These are phyloP conservation scores for Chenopodium album DNA, from an alignment of 148 eudicot species.

Conservation along the genomic window DNA sequence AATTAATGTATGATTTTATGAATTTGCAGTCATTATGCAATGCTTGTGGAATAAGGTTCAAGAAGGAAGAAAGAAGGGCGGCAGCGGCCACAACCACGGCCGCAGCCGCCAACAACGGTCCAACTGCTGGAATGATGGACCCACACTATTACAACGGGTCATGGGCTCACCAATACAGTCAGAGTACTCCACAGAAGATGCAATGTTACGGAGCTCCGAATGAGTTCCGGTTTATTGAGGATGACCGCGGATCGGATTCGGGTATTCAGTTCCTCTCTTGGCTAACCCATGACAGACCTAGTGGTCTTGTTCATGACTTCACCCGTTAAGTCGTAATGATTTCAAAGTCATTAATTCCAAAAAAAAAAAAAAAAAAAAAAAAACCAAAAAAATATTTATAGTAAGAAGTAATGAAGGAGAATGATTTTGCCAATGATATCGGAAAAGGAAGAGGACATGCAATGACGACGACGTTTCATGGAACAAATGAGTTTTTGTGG, in stretches of 20 bases:
- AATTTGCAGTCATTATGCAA: slow-evolving; percentile 87
- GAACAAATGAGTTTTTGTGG: slow-evolving; percentile 13
- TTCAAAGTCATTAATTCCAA: background rate
- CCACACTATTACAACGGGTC: slow-evolving; percentile 39
- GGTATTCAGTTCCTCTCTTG: slow-evolving; percentile 65
- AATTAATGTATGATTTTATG: background rate
- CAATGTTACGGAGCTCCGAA: slow-evolving; percentile 52
- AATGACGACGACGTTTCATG: slow-evolving; percentile 30
- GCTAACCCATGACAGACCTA: slow-evolving; percentile 68
- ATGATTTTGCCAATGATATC: slow-evolving; percentile 10
- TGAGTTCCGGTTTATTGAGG: slow-evolving; percentile 72
- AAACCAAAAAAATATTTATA: background rate
- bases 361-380: background rate
- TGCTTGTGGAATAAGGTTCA: slow-evolving; percentile 95
- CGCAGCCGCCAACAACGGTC: slow-evolving; percentile 22
- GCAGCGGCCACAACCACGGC: slow-evolving; percentile 54
- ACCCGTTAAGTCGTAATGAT: slow-evolving; percentile 37
- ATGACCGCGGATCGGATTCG: slow-evolving; percentile 36
- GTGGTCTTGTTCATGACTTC: slow-evolving; percentile 62
- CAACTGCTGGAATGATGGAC: slow-evolving; percentile 33
- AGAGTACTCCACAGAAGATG: slow-evolving; percentile 33
- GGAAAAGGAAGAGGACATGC: slow-evolving; percentile 30
- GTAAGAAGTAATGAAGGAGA: background rate
- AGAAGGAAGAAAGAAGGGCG: slow-evolving; percentile 95
- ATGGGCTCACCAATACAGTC: slow-evolving; percentile 41